Conservation (phyloP, 371 early-diverging fungal genomes). For the Umbelopsis sp. region DNA sequence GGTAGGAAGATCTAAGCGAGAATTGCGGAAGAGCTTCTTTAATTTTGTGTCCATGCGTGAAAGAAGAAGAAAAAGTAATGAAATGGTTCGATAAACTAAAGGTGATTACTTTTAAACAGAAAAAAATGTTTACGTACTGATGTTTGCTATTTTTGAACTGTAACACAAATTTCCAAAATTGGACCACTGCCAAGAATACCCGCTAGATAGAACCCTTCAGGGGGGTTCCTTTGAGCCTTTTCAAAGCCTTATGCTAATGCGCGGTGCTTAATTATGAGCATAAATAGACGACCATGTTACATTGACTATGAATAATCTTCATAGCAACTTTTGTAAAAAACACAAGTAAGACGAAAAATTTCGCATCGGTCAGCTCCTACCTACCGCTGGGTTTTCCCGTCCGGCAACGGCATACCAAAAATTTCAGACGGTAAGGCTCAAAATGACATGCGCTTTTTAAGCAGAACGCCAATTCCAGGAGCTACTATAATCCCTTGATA, state of each 20-base stretch:
- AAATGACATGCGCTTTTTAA: no score
- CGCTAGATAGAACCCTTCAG: not conserved
- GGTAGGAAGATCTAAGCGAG: not conserved
- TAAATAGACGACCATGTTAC: not conserved
- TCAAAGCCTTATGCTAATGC: no score
- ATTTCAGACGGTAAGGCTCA: no score
- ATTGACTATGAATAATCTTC: not conserved
- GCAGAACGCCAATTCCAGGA: no score
- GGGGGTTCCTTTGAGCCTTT: not conserved
- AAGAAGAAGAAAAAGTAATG: not conserved
- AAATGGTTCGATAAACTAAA: not conserved
- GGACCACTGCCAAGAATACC: constrained; percentile 8
- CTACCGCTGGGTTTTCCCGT: no score
- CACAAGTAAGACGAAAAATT: no score
- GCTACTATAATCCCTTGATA: no score
- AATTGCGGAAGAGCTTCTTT: constrained; percentile 2
- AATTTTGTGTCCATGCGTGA: constrained; percentile 8
- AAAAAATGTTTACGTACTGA: not conserved
- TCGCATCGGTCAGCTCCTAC: no score
- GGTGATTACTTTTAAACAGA: not conserved
- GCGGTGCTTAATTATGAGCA: no score
- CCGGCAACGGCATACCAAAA: no score
- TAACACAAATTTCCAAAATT: not conserved
- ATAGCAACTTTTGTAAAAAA: not conserved
- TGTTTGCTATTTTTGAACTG: constrained; percentile 9